Conservation (phyloP, 768 basidiomycete genomes). For the Hypsizygus marmoreus region DNA sequence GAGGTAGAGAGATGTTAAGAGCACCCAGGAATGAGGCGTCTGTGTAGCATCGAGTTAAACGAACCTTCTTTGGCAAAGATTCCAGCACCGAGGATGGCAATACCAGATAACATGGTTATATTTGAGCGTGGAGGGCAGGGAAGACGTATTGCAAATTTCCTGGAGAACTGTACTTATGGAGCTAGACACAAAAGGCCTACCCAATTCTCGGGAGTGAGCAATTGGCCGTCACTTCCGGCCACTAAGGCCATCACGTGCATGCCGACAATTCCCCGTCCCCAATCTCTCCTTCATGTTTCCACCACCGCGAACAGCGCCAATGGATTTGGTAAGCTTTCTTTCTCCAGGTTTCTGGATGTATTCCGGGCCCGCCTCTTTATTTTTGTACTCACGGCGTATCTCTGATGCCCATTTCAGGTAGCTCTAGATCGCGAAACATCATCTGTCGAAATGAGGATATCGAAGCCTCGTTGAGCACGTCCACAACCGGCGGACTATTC, state of each 20-base stretch:
- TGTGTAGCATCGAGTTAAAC: slow-evolving; percentile 27
- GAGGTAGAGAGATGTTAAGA: slow-evolving; percentile 6
- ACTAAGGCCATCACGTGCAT: slow-evolving; percentile 18
- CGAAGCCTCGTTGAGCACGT: slow-evolving; percentile 21
- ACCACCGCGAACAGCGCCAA: slow-evolving; percentile 5
- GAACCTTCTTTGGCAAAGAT: slow-evolving; percentile 80
- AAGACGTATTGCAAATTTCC: slow-evolving; percentile 4
- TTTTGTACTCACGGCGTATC: slow-evolving; percentile 32
- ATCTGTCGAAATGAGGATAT: slow-evolving; percentile 19
- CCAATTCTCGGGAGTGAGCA: not conserved
- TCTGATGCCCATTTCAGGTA: slow-evolving; percentile 23
- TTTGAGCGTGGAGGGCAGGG: slow-evolving; percentile 13
- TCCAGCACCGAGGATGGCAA: slow-evolving; percentile 82
- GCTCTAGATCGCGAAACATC: not conserved
- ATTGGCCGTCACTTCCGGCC: not conserved
- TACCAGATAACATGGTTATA: slow-evolving; percentile 47
- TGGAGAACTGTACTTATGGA: slow-evolving; percentile 6
- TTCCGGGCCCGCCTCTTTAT: slow-evolving; percentile 10
- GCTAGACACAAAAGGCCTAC: not conserved
- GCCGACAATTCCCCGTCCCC: slow-evolving; percentile 32
- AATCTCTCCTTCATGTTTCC: slow-evolving; percentile 8
- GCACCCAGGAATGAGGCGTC: slow-evolving; percentile 22
- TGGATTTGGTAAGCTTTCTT: slow-evolving; percentile 11
- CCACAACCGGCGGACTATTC: slow-evolving; percentile 44
- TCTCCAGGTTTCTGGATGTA: slow-evolving; percentile 21